A percentile compares a stretch with the other conserved stretches of the same genome.
Conservation (phyloP, 139 green algal species). For the Chlamydomonas incerta region DNA sequence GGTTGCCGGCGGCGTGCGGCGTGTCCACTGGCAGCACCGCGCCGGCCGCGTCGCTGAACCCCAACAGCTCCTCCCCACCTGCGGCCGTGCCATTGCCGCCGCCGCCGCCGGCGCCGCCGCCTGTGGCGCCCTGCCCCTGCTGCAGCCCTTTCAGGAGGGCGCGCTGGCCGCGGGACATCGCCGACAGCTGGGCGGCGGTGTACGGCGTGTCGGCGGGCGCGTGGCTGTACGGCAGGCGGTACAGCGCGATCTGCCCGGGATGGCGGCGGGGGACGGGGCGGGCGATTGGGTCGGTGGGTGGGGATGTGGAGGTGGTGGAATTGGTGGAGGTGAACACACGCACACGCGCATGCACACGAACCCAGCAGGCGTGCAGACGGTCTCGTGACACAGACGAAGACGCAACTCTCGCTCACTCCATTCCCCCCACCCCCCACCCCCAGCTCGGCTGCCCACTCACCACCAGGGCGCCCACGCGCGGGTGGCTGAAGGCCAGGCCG, state of each 20-base stretch:
- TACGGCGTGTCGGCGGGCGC: slow-evolving; percentile 1
- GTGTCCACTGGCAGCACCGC: not conserved
- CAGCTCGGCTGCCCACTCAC: not conserved
- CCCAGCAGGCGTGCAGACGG: too few relatives aligned
- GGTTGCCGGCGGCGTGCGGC: too few relatives aligned
- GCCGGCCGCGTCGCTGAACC: not conserved
- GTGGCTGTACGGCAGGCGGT: slow-evolving; percentile 8
- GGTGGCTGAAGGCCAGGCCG: not conserved
- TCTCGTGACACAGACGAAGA: too few relatives aligned
- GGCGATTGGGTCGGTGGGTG: not conserved
- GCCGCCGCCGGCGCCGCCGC: too few relatives aligned
- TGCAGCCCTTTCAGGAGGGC: slow-evolving; percentile 14
- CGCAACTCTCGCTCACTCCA: not conserved
- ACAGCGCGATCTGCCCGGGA: slow-evolving; percentile 30
- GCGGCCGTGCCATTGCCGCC: too few relatives aligned
- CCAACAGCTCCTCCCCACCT: not conserved
- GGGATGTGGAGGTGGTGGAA: too few relatives aligned
- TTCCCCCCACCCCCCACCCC: not conserved
- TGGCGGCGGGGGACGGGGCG: too few relatives aligned
- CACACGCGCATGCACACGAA: too few relatives aligned
- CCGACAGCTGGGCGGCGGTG: not conserved
- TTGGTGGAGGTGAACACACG: too few relatives aligned
- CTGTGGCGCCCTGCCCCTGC: not conserved
- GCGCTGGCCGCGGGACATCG: not conserved
- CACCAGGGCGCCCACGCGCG: slow-evolving; percentile 5